A percentile compares a stretch with the other conserved stretches of the same genome.
Conservation (phyloP, 2,329 filamentous ascomycete genomes). For the Fusarium sp. region DNA sequence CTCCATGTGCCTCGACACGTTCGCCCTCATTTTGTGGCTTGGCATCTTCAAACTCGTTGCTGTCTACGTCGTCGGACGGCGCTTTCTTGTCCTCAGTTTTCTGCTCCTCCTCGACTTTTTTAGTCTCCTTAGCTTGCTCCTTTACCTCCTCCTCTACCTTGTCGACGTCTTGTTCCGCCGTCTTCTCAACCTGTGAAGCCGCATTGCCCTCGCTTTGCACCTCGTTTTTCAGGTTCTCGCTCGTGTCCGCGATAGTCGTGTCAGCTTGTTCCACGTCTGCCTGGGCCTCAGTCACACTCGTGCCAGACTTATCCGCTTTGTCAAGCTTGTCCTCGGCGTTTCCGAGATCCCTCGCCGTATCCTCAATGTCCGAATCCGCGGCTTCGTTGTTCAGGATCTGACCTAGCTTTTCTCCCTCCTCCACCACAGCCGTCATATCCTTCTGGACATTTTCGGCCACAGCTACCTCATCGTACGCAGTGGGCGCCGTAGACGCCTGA, state of each 20-base stretch:
- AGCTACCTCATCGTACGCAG: not conserved
- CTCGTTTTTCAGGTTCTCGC: not conserved
- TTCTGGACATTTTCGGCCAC: not conserved
- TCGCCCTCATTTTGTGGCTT: no score
- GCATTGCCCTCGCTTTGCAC: not conserved
- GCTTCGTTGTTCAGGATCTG: not conserved
- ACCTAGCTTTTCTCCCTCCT: accelerated
- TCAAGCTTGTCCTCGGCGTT: not conserved
- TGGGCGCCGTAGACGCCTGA: not conserved
- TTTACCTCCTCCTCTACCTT: not conserved
- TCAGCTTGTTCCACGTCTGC: no score
- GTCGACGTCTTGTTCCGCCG: not conserved
- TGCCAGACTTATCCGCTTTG: accelerated
- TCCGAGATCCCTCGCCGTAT: not conserved
- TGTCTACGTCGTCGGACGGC: not conserved
- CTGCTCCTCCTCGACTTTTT: not conserved
- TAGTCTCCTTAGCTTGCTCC: not conserved
- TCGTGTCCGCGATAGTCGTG: not conserved
- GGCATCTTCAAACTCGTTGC: not conserved
- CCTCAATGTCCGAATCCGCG: not conserved
- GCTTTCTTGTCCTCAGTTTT: not conserved
- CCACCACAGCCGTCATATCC: not conserved
- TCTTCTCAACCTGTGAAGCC: not conserved
- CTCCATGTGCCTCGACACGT: no score
- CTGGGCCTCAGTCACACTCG: not conserved